A percentile compares a stretch with the other conserved stretches of the same genome.
Conservation (phyloP, 75 land plant genomes). For the Selaginella moellendorffii region DNA sequence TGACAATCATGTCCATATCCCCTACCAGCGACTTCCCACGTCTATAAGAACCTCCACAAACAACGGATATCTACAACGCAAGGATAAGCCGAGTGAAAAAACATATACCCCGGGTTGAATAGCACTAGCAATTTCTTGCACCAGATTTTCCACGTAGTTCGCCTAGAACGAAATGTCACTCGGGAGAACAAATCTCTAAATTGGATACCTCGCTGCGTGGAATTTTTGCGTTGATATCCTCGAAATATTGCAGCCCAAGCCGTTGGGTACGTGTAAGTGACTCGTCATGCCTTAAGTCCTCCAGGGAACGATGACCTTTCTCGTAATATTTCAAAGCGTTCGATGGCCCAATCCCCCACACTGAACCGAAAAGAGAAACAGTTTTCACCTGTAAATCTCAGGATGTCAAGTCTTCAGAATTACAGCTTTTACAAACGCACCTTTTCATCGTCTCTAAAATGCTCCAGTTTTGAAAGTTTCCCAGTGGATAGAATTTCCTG, state of each 20-base stretch:
- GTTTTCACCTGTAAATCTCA: conserved; percentile 38
- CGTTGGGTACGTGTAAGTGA: conserved; percentile 62
- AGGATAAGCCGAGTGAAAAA: not conserved
- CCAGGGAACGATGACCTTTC: conserved; percentile 68
- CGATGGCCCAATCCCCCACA: conserved; percentile 98
- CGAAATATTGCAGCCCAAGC: conserved; percentile 61
- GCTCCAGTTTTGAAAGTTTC: conserved; percentile 76
- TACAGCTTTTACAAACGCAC: conserved; percentile 16
- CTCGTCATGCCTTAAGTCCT: conserved; percentile 63
- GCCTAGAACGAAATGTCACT: not conserved
- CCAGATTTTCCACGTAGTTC: conserved; percentile 1
- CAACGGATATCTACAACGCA: not conserved
- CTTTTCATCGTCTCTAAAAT: conserved; percentile 78
- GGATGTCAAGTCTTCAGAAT: not conserved
- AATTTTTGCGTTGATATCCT: conserved; percentile 70
- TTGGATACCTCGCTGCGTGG: conserved; percentile 70
- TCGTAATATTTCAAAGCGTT: conserved; percentile 84
- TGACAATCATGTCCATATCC: conserved; percentile 6
- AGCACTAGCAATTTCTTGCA: not conserved
- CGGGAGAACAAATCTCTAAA: too few relatives aligned
- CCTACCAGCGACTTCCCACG: not conserved
- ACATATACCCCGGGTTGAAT: not conserved
- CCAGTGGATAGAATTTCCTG: conserved; percentile 86
- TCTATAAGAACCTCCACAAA: conserved; percentile 6
- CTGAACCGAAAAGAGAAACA: conserved; percentile 65